Evolutionary conservation across 495 filamentous ascomycete genomes (phyloP), one percentile per base, ranked within the genome.

Genomic region (Sporormia fimetaria): DNA sequence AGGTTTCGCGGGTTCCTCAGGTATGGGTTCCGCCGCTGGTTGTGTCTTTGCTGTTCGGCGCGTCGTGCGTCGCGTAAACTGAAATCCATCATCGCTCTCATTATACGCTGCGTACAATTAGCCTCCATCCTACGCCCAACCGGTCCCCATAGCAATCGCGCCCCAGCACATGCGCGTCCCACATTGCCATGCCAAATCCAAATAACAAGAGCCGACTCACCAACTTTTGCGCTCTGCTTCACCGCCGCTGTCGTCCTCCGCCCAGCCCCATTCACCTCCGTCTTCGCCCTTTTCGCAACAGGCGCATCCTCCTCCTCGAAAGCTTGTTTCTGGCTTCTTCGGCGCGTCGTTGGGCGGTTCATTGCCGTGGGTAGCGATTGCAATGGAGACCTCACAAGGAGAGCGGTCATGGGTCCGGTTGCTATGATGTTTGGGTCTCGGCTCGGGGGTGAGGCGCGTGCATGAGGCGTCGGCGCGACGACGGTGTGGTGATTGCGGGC

Each of bases 61-160:
- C 2, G 70, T 63, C 25, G 61, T 68, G 29, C 50, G 43, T 21
- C 74, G 73, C 43, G 69, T 68, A 51, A 79, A 80, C 27, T 69
- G 56, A 57, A 79, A 79, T 32, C 74, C 75, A 40, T 75, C 74
- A 65, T 76, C 75, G 41, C 75, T 65, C 57, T 80, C 74, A 54
- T 80, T 73, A 52, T 78, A 80, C 47, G 66, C 69, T 57, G 57
- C 50, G 14, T 11, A 23, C 8, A 21, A 42, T 58, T 49, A 59
- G 49, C 40, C 14, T 21, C n/a, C 16, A 21, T 2, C 16, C 25
- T 23, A 21, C 36, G 12, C 17, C n/a, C n/a, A 17, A 27, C 5
- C 12, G 21, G 6, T 22, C 32, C 14, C 14, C 24, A 17, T 18
- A 22, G 24, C n/a, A 6, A 29, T 34, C 37, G 26, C 28, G 32